phyloP scores from a whole-genome alignment of 495 filamentous ascomycete species.

The Polyplosphaeria fusca region DNA sequence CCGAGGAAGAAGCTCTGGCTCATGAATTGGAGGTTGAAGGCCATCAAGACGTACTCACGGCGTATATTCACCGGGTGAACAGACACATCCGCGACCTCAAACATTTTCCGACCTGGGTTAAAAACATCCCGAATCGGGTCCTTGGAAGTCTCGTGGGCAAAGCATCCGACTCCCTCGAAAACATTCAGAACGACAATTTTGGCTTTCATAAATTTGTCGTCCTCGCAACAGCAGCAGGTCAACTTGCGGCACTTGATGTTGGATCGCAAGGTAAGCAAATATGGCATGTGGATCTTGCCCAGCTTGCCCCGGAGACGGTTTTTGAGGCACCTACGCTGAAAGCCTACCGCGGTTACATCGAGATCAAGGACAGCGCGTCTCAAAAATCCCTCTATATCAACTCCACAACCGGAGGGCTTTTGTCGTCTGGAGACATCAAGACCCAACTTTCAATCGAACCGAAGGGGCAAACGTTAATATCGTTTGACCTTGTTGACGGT shows the following conservation, averaged over 20 bases:
- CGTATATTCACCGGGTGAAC: constrained; percentile 83
- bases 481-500: constrained; percentile 35
- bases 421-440: constrained; percentile 11
- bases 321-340: constrained; percentile 49
- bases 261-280: constrained; percentile 70
- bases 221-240: constrained; percentile 75
- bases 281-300: constrained; percentile 64
- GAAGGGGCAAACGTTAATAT: constrained; percentile 12
- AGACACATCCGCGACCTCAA: constrained; percentile 78
- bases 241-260: constrained; percentile 73
- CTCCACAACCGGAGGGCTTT: constrained; percentile 26
- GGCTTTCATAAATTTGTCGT: constrained; percentile 81
- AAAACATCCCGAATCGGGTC: constrained; percentile 46
- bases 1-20: constrained; percentile 66
- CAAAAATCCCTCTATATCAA: constrained; percentile 23
- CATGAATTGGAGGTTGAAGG: constrained; percentile 81
- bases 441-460: neutral
- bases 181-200: constrained; percentile 70
- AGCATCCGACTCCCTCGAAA: constrained; percentile 45
- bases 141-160: constrained; percentile 64
- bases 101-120: constrained; percentile 70
- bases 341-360: constrained; percentile 49
- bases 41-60: constrained; percentile 70
- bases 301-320: constrained; percentile 49
- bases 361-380: constrained; percentile 46